Percentiles rank a stretch among this genome's conserved stretches.
phyloP scores from a whole-genome alignment of 2,329 filamentous ascomycete genomes.

The Ophiostoma piceae region DNA sequence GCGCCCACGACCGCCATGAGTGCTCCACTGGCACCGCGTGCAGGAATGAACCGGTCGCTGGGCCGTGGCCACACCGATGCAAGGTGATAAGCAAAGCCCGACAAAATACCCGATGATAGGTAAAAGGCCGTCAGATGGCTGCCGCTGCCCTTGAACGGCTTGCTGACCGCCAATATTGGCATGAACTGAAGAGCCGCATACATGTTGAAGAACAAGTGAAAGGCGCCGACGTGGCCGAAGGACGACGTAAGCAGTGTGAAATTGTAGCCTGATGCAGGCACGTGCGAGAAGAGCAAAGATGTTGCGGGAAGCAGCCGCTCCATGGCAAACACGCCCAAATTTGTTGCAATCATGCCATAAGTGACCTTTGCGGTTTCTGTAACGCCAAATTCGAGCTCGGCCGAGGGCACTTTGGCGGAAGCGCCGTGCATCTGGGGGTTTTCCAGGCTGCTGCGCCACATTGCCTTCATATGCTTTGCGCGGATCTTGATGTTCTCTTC shows the following conservation, averaged over 20 bases:
- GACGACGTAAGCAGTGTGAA: conserved; percentile 32
- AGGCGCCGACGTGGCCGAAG: conserved; percentile 31
- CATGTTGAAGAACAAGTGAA: conserved; percentile 34
- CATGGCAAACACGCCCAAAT: conserved; percentile 25
- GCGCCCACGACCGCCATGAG: conserved; percentile 30
- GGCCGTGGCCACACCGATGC: conserved; percentile 27
- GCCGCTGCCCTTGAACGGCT: conserved; percentile 27
- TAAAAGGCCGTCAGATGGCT: conserved; percentile 31
- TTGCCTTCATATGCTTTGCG: not conserved
- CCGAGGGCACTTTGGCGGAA: not conserved
- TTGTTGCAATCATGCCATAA: conserved; percentile 26
- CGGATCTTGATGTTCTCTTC: conserved; percentile 6
- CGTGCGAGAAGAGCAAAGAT: conserved; percentile 26
- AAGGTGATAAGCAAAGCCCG: conserved; percentile 28
- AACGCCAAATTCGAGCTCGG: conserved; percentile 9
- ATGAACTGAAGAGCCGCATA: conserved; percentile 30
- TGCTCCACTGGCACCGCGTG: conserved; percentile 31
- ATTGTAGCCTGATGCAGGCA: conserved; percentile 23
- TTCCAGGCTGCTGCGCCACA: not conserved
- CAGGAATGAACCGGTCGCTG: conserved; percentile 23
- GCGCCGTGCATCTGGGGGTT: conserved; percentile 6
- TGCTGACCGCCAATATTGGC: conserved; percentile 27
- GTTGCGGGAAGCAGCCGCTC: conserved; percentile 24
- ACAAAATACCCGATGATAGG: conserved; percentile 28
- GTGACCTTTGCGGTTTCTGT: conserved; percentile 24